A percentile compares a stretch with the other conserved stretches of the same genome.
These are phyloP conservation scores for Dryadomyces quercivorus DNA, from an alignment of 2,329 filamentous ascomycete species.

Conservation along the genomic window DNA sequence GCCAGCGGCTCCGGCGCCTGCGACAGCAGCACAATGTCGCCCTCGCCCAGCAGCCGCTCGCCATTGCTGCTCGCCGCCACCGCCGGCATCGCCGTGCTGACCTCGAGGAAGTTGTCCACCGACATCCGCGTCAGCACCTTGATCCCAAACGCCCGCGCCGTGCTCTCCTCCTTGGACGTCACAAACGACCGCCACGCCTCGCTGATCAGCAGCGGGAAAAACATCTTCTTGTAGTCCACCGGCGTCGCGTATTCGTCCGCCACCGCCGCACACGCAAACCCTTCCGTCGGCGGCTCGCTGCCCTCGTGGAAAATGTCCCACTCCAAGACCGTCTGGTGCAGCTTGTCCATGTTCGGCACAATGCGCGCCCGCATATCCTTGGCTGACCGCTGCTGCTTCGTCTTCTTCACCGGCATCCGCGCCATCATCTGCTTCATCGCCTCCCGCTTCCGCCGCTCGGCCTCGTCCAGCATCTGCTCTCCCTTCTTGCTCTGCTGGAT, in stretches of 20 bases:
- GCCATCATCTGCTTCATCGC: slow-evolving; percentile 32
- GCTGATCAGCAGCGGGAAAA: slow-evolving; percentile 77
- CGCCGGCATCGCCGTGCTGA: slow-evolving; percentile 70
- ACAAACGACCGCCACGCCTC: slow-evolving; percentile 96
- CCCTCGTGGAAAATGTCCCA: slow-evolving; percentile 94
- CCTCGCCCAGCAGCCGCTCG: slow-evolving; percentile 47
- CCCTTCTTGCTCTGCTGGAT: slow-evolving; percentile 33
- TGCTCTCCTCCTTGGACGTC: slow-evolving; percentile 76
- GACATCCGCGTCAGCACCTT: slow-evolving; percentile 79
- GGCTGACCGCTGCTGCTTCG: slow-evolving; percentile 64
- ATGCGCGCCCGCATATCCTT: slow-evolving; percentile 93
- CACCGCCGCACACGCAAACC: slow-evolving; percentile 62
- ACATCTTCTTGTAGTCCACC: slow-evolving; percentile 72
- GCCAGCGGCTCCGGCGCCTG: slow-evolving; percentile 58
- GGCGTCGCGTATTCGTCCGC: slow-evolving; percentile 67
- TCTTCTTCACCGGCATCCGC: slow-evolving; percentile 70
- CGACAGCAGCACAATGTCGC: slow-evolving; percentile 82
- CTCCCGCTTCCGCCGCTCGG: slow-evolving; percentile 34
- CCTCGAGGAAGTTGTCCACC: slow-evolving; percentile 86
- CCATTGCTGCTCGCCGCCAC: slow-evolving; percentile 6
- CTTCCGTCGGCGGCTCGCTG: slow-evolving; percentile 64
- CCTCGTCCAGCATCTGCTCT: slow-evolving; percentile 36
- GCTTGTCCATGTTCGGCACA: slow-evolving; percentile 71
- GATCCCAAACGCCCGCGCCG: slow-evolving; percentile 69
- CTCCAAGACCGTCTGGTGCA: slow-evolving; percentile 76